Percentiles rank a stretch among this genome's conserved stretches.
Evolutionary conservation across 306 rosid species (phyloP).

Genomic region (Gillenia trifoliata): DNA sequence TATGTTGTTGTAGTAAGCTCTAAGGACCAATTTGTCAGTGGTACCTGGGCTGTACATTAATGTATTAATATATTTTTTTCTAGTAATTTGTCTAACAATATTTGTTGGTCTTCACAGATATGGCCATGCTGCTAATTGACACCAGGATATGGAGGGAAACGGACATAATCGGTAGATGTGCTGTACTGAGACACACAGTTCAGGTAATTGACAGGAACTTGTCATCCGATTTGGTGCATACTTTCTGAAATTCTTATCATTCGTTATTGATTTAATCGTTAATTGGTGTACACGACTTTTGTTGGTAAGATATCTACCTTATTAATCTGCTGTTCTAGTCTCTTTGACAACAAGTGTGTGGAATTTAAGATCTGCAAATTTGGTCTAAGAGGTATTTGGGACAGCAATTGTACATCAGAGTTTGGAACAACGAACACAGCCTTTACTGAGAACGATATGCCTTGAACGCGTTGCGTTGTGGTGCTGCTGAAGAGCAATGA

Average conservation of each 20-base stretch:
- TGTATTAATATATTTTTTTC: too few relatives aligned
- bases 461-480: constrained; percentile 61
- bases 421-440: constrained; percentile 57
- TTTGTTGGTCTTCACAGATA: constrained; percentile 30
- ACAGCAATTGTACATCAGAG: constrained; percentile 71
- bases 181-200: constrained; percentile 54
- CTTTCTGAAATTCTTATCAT: neutral
- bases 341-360: constrained; percentile 89
- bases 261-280: neutral
- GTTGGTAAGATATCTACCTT: constrained; percentile 55
- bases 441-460: constrained; percentile 53
- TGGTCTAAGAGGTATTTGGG: constrained; percentile 67
- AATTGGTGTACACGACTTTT: neutral
- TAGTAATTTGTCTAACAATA: neutral
- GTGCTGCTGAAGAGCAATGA: constrained; percentile 43
- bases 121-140: constrained; percentile 52
- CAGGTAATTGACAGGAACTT: constrained; percentile 36
- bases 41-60: too few relatives aligned
- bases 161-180: too few relatives aligned
- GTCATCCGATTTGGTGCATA: neutral
- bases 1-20: constrained; percentile 61
- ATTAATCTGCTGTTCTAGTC: constrained; percentile 60
- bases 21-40: too few relatives aligned
- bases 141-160: too few relatives aligned
- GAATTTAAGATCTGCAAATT: constrained; percentile 80